phyloP scores from a whole-genome alignment of 2,329 filamentous ascomycete species.

The Cercospora sp. region DNA sequence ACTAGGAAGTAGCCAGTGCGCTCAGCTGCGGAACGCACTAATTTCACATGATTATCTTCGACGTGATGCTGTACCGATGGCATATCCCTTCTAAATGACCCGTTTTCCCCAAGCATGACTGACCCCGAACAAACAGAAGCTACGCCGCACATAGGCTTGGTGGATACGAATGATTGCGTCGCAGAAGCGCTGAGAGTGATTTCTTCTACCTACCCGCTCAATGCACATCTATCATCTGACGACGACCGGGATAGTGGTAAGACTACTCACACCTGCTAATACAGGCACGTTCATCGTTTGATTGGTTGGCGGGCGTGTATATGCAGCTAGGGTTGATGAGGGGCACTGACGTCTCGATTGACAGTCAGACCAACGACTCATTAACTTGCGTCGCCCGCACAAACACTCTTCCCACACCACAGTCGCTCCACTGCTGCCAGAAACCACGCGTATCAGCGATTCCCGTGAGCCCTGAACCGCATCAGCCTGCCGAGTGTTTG shows the following conservation, averaged over 20 bases:
- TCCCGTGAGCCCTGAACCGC: background rate
- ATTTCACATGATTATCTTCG: background rate
- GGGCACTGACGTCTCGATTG: constrained; percentile 1
- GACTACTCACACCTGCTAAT: background rate
- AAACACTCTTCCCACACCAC: background rate
- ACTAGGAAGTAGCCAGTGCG: background rate
- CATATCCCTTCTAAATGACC: background rate
- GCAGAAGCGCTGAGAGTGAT: background rate
- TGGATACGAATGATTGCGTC: background rate
- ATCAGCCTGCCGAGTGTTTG: background rate
- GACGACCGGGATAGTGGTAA: background rate
- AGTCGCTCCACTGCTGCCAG: background rate
- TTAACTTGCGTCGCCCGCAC: background rate
- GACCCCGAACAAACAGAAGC: background rate
- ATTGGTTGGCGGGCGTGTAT: background rate
- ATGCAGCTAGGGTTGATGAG: background rate
- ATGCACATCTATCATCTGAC: background rate
- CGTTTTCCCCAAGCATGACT: background rate
- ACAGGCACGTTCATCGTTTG: constrained; percentile 5
- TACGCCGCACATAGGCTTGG: background rate
- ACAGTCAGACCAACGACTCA: background rate
- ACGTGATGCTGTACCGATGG: background rate
- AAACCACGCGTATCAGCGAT: background rate
- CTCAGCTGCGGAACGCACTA: background rate
- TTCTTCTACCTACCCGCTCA: background rate